Conservation (phyloP, 768 basidiomycete species). For the Kwoniella bestiolae region DNA sequence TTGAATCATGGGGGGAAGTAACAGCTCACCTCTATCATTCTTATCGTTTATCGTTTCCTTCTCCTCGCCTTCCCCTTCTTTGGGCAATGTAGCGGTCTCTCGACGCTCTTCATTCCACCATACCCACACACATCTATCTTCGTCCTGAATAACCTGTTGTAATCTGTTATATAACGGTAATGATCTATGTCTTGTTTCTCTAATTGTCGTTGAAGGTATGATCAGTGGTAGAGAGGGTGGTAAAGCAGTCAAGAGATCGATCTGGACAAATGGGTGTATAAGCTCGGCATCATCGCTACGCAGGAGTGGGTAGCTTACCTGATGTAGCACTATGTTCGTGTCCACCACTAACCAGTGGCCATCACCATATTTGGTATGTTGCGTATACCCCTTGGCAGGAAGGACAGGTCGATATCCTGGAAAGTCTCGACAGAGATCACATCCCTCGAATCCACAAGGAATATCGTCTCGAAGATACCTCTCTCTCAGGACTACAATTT, state of each 20-base stretch:
- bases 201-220: slow-evolving; percentile 89
- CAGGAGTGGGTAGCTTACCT: slow-evolving; percentile 61
- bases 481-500: slow-evolving; percentile 76
- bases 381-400: slow-evolving; percentile 65
- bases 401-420: slow-evolving; percentile 61
- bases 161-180: slow-evolving; percentile 90
- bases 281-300: not conserved
- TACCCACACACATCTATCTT: slow-evolving; percentile 61
- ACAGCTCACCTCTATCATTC: slow-evolving; percentile 81
- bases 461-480: slow-evolving; percentile 92
- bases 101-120: slow-evolving; percentile 67
- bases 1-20: not conserved
- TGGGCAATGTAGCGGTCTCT: slow-evolving; percentile 62
- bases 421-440: slow-evolving; percentile 65
- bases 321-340: slow-evolving; percentile 91
- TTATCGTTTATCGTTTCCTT: slow-evolving; percentile 72
- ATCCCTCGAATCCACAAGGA: slow-evolving; percentile 76
- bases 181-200: slow-evolving; percentile 93
- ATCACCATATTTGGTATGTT: slow-evolving; percentile 60
- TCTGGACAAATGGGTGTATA: slow-evolving; percentile 61
- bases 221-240: slow-evolving; percentile 79
- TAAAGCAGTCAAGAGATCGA: slow-evolving; percentile 87
- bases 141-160: slow-evolving; percentile 78
- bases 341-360: slow-evolving; percentile 84
- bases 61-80: slow-evolving; percentile 66